Evolutionary conservation across 1,284 basidiomycete species (phyloP), one percentile per base, ranked within the genome.

Genomic region (Vanrija humicola): DNA sequence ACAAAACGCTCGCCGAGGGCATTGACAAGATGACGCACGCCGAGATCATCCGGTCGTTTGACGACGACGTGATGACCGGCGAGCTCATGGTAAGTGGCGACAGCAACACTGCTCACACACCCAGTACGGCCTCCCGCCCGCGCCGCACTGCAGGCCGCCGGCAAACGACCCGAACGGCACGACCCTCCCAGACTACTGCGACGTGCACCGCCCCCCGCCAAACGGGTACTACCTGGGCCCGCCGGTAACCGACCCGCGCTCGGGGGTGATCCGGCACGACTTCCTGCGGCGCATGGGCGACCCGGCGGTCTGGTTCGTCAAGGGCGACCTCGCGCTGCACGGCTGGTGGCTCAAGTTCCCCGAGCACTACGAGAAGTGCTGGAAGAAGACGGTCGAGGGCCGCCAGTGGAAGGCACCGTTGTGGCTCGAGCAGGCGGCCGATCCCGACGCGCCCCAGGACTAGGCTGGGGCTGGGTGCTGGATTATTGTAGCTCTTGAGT

Each of bases 31-130:
- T 66, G 62, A 23, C 53, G 19, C 39, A 47, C 25, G 18, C 51
- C 16, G 64, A 66, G 8, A 58, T 64, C 44, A 48, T 61, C 43
- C 42, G 25, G 34, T 54, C 49, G 50, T 66, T 47, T 44, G 64
- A 66, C 29, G 64, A 66, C 48, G 64, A 66, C 42, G 64, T 66
- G 16, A 48, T 64, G 16, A 66, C 62, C 14, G 64, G 64, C n/a
- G 64, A 66, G 46, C 18, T 66, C 26, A 64, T 66, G 64, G 62
- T 58, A 55, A 21, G 58, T 46, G 21, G 28, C 28, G 10, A 6
- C 28, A 28, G 28, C 10, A 28, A 10, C 28, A 28, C 3, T 2
- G 28, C 28, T 28, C 7, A 28, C 28, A 7, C 28, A 28, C 28
- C 28, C 34, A 59, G 61, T 65, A 51, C 46, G 43, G 40, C 47